Evolutionary conservation across 2,329 filamentous ascomycete species (phyloP).

Genomic region (Fusarium hostae): DNA sequence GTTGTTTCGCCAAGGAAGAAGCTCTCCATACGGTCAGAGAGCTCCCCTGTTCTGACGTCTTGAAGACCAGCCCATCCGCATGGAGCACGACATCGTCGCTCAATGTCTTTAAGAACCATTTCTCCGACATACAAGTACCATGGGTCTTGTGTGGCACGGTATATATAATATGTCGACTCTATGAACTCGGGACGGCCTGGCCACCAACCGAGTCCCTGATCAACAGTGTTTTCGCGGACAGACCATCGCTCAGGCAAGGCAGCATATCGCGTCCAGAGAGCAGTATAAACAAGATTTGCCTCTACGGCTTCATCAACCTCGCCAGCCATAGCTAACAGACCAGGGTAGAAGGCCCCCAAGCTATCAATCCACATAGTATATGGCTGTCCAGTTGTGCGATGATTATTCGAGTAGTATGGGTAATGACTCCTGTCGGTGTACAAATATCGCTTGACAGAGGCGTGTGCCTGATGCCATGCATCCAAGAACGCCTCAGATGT

Average conservation of each 20-base stretch:
- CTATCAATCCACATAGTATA: slow-evolving; percentile 97
- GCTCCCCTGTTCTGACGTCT: slow-evolving; percentile 83
- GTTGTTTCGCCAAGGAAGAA: slow-evolving; percentile 97
- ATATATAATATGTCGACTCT: slow-evolving; percentile 96
- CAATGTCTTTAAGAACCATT: slow-evolving; percentile 92
- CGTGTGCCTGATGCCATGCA: slow-evolving; percentile 87
- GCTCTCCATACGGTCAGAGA: slow-evolving; percentile 96
- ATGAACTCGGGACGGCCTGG: slow-evolving; percentile 95
- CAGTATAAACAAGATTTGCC: slow-evolving; percentile 89
- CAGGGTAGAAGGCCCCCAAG: slow-evolving; percentile 93
- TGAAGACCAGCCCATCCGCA: slow-evolving; percentile 95
- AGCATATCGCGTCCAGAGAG: slow-evolving; percentile 94
- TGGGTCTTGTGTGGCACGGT: slow-evolving; percentile 89
- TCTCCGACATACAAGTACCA: slow-evolving; percentile 98
- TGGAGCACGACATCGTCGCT: slow-evolving; percentile 85
- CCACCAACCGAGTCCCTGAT: slow-evolving; percentile 93
- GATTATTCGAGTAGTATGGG: slow-evolving; percentile 92
- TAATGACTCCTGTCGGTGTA: slow-evolving; percentile 81
- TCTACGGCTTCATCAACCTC: slow-evolving; percentile 92
- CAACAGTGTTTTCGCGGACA: slow-evolving; percentile 82
- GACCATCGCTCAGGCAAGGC: slow-evolving; percentile 96
- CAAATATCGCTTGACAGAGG: slow-evolving; percentile 89
- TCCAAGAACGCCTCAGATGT: slow-evolving; percentile 81
- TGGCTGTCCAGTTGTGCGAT: slow-evolving; percentile 86
- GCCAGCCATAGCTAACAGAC: slow-evolving; percentile 84